phyloP scores from a whole-genome alignment of 257 asterid species.

The Solanum pinnatisectum region DNA sequence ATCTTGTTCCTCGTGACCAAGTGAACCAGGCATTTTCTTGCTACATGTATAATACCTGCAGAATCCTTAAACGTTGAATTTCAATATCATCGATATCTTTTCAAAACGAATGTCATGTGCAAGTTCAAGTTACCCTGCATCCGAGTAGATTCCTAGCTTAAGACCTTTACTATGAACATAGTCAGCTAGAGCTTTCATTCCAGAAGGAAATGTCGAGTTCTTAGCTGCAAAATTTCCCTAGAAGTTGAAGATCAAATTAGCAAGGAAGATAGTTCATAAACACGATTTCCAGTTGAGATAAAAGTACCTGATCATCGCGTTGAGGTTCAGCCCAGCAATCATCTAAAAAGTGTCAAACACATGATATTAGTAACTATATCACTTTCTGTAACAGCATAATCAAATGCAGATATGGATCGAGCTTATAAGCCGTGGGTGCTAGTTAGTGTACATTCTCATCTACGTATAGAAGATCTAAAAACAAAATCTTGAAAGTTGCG shows the following conservation, averaged over 20 bases:
- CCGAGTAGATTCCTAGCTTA: slow-evolving; percentile 82
- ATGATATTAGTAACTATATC: background rate
- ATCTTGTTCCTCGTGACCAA: slow-evolving; percentile 80
- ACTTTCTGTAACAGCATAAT: background rate
- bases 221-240: slow-evolving; percentile 77
- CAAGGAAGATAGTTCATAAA: background rate
- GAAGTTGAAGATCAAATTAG: background rate
- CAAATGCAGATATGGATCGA: background rate
- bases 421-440: background rate
- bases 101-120: background rate
- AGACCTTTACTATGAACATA: slow-evolving; percentile 91
- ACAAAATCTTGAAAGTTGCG: background rate
- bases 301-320: slow-evolving; percentile 51
- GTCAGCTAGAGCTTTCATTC: slow-evolving; percentile 84
- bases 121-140: slow-evolving; percentile 60
- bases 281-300: background rate
- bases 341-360: slow-evolving; percentile 26
- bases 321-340: slow-evolving; percentile 82
- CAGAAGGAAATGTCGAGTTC: slow-evolving; percentile 80
- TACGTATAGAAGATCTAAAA: background rate
- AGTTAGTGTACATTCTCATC: background rate
- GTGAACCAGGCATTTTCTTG: slow-evolving; percentile 87
- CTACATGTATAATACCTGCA: slow-evolving; percentile 72
- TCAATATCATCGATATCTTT: background rate
- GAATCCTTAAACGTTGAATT: background rate